Evolutionary conservation across 768 basidiomycete species (phyloP).

Genomic region (Tylopilus plumbeoviolaceoides): DNA sequence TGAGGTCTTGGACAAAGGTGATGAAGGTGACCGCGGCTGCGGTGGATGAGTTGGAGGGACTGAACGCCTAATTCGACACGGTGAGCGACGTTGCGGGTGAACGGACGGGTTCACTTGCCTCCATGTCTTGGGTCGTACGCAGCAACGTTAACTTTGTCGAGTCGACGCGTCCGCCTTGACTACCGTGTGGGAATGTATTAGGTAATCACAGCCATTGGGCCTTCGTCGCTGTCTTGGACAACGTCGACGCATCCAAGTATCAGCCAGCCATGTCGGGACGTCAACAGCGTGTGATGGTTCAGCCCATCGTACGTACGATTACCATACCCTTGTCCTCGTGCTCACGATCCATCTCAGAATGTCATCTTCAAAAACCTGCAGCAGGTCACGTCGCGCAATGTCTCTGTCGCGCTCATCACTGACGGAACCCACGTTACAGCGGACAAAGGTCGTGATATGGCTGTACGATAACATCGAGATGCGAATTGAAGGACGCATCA

Average conservation of each 20-base stretch:
- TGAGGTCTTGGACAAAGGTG: conserved; percentile 98
- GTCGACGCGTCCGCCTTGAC: conserved; percentile 17
- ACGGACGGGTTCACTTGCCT: conserved; percentile 16
- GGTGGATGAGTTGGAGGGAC: conserved; percentile 85
- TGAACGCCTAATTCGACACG: conserved; percentile 47
- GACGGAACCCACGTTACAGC: conserved; percentile 40
- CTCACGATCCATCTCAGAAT: conserved; percentile 50
- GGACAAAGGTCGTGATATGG: conserved; percentile 87
- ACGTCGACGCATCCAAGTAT: conserved; percentile 6
- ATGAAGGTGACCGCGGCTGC: conserved; percentile 98
- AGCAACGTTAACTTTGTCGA: background rate
- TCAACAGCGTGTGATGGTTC: conserved; percentile 97
- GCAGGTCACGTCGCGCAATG: conserved; percentile 44
- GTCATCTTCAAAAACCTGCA: conserved; percentile 98
- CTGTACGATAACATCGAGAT: conserved; percentile 96
- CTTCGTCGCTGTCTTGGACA: conserved; percentile 4
- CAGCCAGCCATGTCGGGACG: conserved; percentile 75
- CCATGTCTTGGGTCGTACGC: conserved; percentile 25
- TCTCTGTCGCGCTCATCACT: conserved; percentile 8
- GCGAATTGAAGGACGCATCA: conserved; percentile 93
- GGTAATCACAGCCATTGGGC: conserved; percentile 12
- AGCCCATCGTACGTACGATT: conserved; percentile 82
- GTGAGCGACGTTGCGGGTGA: conserved; percentile 5
- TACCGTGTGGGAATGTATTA: conserved; percentile 21
- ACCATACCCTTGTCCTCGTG: background rate